Conservation (phyloP, 345 rosid genomes). For the Eucalyptus regnans region DNA sequence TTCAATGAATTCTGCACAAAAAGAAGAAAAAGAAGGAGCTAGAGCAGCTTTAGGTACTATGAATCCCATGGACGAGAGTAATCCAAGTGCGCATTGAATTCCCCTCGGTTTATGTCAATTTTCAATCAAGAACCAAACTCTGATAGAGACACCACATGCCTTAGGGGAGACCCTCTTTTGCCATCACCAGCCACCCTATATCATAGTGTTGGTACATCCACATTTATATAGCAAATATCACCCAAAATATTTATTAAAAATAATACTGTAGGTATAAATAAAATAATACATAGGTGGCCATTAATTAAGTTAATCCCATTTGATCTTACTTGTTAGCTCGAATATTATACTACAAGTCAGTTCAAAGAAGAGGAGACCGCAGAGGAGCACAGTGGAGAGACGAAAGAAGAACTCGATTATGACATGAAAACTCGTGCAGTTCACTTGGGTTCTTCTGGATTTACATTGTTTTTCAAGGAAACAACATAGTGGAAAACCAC, state of each 20-base stretch:
- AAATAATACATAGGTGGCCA: neutral
- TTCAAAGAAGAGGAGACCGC: neutral
- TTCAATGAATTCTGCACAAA: neutral
- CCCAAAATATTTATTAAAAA: neutral
- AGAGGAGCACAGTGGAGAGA: neutral
- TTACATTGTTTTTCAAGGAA: neutral
- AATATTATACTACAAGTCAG: neutral
- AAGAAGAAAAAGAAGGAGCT: neutral
- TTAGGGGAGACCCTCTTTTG: neutral
- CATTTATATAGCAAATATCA: neutral
- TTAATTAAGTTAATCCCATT: neutral
- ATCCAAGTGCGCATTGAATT: constrained; percentile 28
- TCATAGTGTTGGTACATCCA: neutral
- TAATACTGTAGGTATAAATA: neutral
- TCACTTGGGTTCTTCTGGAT: neutral
- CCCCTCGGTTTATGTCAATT: neutral
- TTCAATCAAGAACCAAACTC: neutral
- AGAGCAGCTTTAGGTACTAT: constrained; percentile 17
- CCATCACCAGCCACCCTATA: neutral
- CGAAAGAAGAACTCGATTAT: neutral
- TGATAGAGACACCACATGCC: neutral
- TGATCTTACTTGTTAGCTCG: neutral
- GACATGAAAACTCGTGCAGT: neutral
- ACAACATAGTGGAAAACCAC: neutral
- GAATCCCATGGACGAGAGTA: constrained; percentile 15